Base-by-base conservation (phyloP, 2,329 filamentous ascomycete species). In the Aspergillus viridinutans region DNA sequence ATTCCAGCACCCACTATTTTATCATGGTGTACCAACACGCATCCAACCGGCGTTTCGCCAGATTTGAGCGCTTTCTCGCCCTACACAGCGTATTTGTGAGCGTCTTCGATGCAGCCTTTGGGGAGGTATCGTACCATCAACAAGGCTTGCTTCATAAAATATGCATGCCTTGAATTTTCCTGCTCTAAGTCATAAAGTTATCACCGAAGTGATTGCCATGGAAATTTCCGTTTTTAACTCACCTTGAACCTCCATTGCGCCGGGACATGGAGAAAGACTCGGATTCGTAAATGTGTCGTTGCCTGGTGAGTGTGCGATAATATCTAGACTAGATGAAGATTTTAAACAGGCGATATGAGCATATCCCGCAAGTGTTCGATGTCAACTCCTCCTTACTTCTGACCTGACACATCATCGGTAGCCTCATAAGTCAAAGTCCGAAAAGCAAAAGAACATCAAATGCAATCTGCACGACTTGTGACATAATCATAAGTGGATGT, bases 31-130 rank as follows among this genome's bases (percentile, higher is more conserved):
- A 97, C 92, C 53, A 99, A 86, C 32, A 99, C 92, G 74, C 94
- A 99, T 50, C 94, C 95, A 21, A 99, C 94, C 1, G 94, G 94
- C 1, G 95, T 97, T 78, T 99, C 94, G 66, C 96, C 92, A 60
- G 85, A 90, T 64, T 80, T 79, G 50, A 99, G 84, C 23, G 95
- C 94, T 63, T 91, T 84, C 68, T 93, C 88, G 57, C 92, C 94
- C 90, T 96, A 55, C 42, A 38, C 14, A 17, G 14, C 14, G 12
- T 28, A 53, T 42, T 40, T 28, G 47, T 60, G 21, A 61, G 50
- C 7, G 25, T 50, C 12, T n/a, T 38, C 43, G 5, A 32, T 53
- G 9, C 17, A n/a, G 40, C 23, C 17, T 38, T 26, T 50, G 50
- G 25, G n/a, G 25, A 48, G 23, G 14, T 53, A 26, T 12, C 17